Percentiles rank a stretch among this genome's conserved stretches.
These are phyloP conservation scores for Silene coronaria DNA, from an alignment of 179 eudicot species.

Conservation along the genomic window DNA sequence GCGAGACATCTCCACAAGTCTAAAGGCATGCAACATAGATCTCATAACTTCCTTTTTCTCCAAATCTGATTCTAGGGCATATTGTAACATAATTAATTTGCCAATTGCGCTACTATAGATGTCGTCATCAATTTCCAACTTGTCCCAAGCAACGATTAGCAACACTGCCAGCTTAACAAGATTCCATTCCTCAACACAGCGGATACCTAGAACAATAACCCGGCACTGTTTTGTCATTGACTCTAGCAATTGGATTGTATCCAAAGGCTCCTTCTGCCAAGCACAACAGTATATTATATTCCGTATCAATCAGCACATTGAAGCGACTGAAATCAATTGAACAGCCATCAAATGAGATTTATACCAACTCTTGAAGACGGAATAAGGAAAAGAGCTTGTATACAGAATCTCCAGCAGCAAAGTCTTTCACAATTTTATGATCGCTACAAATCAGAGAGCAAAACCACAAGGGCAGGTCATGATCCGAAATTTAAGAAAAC, in stretches of 20 bases:
- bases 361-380: background rate
- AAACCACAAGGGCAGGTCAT: too few relatives aligned
- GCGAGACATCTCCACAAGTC: background rate
- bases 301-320: background rate
- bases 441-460: background rate
- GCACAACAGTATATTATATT: background rate
- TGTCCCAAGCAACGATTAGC: background rate
- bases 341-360: background rate
- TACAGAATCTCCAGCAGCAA: background rate
- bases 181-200: background rate
- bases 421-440: background rate
- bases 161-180: background rate
- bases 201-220: background rate
- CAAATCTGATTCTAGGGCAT: background rate
- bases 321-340: background rate
- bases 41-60: background rate
- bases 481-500: background rate
- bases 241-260: too few relatives aligned
- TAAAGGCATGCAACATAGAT: background rate
- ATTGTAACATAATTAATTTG: background rate
- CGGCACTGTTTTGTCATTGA: conserved; percentile 3
- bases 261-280: conserved; percentile 3
- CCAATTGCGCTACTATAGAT: background rate
- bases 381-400: background rate
- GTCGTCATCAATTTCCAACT: background rate